These are phyloP conservation scores for Prunus yedoensis DNA, from an alignment of 331 rosid species.

Conservation along the genomic window DNA sequence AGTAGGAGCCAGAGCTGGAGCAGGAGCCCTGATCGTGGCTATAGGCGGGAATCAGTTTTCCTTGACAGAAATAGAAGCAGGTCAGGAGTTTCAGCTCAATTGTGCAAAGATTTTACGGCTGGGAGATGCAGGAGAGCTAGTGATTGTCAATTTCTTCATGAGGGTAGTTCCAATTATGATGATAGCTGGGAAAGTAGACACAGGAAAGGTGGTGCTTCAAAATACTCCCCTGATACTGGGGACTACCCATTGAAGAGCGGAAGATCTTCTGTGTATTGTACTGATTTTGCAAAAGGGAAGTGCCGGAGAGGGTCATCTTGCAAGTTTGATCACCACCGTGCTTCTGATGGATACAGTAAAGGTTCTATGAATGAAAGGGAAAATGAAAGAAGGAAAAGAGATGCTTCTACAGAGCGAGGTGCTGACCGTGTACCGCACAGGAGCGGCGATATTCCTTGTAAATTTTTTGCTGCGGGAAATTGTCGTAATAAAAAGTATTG, in stretches of 20 bases:
- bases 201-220: conserved; percentile 67
- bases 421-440: conserved; percentile 55
- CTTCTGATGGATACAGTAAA: conserved; percentile 59
- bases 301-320: conserved; percentile 84
- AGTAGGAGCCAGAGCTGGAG: conserved; percentile 57
- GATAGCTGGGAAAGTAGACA: conserved; percentile 74
- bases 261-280: conserved; percentile 52
- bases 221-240: conserved; percentile 50
- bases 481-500: conserved; percentile 90
- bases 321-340: conserved; percentile 64
- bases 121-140: conserved; percentile 93
- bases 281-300: conserved; percentile 71
- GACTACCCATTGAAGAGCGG: conserved; percentile 64
- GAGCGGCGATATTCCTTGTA: conserved; percentile 63
- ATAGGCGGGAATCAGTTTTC: conserved; percentile 61
- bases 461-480: conserved; percentile 76
- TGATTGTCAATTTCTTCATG: conserved; percentile 73
- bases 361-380: conserved; percentile 64
- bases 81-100: conserved; percentile 51
- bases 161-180: conserved; percentile 55
- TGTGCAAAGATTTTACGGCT: conserved; percentile 72
- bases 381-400: conserved; percentile 64
- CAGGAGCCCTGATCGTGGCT: conserved; percentile 72
- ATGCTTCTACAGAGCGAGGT: conserved; percentile 63
- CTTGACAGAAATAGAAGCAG: conserved; percentile 69